Evolutionary conservation across 805 yeast species (phyloP), one percentile per base, ranked within the genome.

Genomic region (Yarrowia divulgata): DNA sequence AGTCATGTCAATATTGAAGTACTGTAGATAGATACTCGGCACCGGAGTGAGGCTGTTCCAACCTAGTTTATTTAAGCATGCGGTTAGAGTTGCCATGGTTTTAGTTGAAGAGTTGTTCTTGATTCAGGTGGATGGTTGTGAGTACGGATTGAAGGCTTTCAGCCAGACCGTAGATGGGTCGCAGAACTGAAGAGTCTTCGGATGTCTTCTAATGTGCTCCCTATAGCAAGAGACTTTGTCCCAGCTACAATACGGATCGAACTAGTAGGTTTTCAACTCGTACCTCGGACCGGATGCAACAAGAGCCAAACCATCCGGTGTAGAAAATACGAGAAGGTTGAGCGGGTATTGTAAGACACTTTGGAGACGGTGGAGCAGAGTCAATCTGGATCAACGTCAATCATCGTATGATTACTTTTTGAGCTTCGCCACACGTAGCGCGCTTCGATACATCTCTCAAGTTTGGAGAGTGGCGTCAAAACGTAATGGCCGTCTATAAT

Each of bases 281-380:
- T 23, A 23, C 29, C 29, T 23, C 29, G 29, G 29, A 23, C 29
- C 46, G 32, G 16, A 18, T 45, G 49, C 54, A 29, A 7, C 18
- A 9, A 14, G 13, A 49, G 37, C 18, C 54, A 49, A 49, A 49
- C 54, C 54, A 16, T 16, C 37, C 54, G 54, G 12, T 29, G 32
- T 29, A 18, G 54, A 49, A 49, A 49, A 49, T 49, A 49, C 54
- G 54, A 49, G 54, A 49, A 49, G 54, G 54, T 49, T 49, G 54
- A 32, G 37, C 37, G 54, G 37, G 37, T 29, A 14, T 29, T 29
- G 37, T 29, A 49, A 29, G 37, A 29, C 54, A 49, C 37, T 46
- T 32, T 14, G 37, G 46, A 14, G 37, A 16, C 18, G 12, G 35
- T 13, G 52, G 18, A 48, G 6, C 32, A 8, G 52, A 29, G 52